phyloP scores from a whole-genome alignment of 83 land plant species.

The Picea abies region DNA sequence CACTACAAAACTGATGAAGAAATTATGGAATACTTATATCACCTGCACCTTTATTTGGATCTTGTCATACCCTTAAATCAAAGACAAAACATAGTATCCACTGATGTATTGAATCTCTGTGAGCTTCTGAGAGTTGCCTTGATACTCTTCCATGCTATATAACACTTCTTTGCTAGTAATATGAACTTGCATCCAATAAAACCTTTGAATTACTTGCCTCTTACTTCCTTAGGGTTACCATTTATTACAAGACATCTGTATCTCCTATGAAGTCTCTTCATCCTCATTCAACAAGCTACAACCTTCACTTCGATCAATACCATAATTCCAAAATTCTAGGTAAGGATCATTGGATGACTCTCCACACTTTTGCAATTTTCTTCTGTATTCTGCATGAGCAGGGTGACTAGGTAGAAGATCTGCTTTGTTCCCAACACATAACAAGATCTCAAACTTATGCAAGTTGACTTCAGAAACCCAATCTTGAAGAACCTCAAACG shows the following conservation, averaged over 20 bases:
- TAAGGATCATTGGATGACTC: slow-evolving; percentile 68
- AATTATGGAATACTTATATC: no score
- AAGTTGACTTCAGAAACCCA: slow-evolving; percentile 71
- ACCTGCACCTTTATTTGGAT: no score
- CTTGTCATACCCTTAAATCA: no score
- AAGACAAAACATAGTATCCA: no score
- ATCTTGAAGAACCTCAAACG: slow-evolving; percentile 64
- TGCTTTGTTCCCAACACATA: slow-evolving; percentile 95
- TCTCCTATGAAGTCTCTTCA: slow-evolving; percentile 55
- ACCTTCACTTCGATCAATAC: slow-evolving; percentile 80
- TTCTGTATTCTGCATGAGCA: slow-evolving; percentile 79
- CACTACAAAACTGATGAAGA: no score
- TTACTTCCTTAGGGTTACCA: slow-evolving; percentile 42
- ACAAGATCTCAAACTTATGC: slow-evolving; percentile 67
- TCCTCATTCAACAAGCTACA: slow-evolving; percentile 58
- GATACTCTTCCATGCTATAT: no score
- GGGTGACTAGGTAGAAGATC: slow-evolving; percentile 85
- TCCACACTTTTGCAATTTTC: slow-evolving; percentile 54
- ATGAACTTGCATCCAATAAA: no score
- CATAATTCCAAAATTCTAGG: slow-evolving; percentile 69
- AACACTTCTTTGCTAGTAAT: no score
- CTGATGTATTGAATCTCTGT: no score
- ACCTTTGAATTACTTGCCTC: no score
- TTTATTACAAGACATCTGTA: slow-evolving; percentile 57
- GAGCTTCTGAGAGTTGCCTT: no score